phyloP scores from a whole-genome alignment of 495 filamentous ascomycete genomes.

The Cercophora scortea region DNA sequence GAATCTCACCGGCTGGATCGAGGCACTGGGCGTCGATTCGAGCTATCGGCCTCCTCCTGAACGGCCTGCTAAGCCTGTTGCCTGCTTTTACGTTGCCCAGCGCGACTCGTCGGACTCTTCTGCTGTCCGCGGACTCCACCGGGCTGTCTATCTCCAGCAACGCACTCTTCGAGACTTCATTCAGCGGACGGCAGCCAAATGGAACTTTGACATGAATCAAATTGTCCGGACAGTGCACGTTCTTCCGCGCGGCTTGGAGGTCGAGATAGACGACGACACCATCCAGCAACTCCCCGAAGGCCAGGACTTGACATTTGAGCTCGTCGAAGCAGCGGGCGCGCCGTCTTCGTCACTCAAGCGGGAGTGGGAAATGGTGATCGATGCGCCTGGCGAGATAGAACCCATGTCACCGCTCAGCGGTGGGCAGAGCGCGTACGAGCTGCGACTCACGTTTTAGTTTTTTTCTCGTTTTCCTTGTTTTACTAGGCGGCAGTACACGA shows the following conservation, averaged over 20 bases:
- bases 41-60: constrained; percentile 76
- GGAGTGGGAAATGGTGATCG: constrained; percentile 48
- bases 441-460: constrained; percentile 40
- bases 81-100: constrained; percentile 79
- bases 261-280: constrained; percentile 87
- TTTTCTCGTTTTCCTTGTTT: neutral
- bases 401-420: constrained; percentile 24
- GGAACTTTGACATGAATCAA: constrained; percentile 60
- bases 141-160: constrained; percentile 77
- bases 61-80: constrained; percentile 60
- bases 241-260: constrained; percentile 62
- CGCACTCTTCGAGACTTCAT: constrained; percentile 67
- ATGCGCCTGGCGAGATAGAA: constrained; percentile 32
- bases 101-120: constrained; percentile 42
- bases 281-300: constrained; percentile 82
- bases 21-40: constrained; percentile 82
- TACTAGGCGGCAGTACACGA: neutral
- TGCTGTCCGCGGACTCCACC: constrained; percentile 59
- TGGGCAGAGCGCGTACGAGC: constrained; percentile 32
- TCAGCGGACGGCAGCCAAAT: constrained; percentile 63
- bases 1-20: constrained; percentile 70
- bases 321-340: constrained; percentile 27
- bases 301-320: constrained; percentile 69
- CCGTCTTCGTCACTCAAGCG: constrained; percentile 23
- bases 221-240: constrained; percentile 65